Base-by-base conservation (phyloP, 129 eudicot species). In the Arctium lappa region DNA sequence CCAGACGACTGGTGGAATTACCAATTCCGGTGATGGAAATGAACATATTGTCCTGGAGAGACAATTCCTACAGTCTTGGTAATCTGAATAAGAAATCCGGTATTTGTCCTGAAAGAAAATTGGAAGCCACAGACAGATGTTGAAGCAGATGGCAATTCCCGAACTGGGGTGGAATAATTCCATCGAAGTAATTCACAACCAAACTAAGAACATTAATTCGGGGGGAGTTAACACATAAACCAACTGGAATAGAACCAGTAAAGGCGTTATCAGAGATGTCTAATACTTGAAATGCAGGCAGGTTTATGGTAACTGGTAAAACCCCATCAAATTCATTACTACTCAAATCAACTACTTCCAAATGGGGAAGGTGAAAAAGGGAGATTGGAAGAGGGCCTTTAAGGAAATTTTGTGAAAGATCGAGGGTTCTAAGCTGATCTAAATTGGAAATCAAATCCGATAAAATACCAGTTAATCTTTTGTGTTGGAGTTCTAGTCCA, bases 341-440 rank as follows among this genome's bases (percentile, higher is more conserved):
- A 85, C 90, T 87, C 77, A 92, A 79, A 79, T 89, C 91, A 13
- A 92, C 15, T 32, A 78, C 74, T 68, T 90, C 91, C 70, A 92
- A 78, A 60, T 81, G n/a, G 4, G 89, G 76, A 34, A 87, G 84
- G 71, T 74, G 85, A 27, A 90, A 84, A 34, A 89, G 81, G 36
- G 93, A 77, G 5, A 22, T 11, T 6, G 97, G 95, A 79, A 93
- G 34, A 2, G 87, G 62, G 36, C 90, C 93, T 80, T 27, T 4
- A 15, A 93, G 89, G 69, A 13, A 73, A 78, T 93, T 91, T 1
- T 74, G 73, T n/a, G 97, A 90, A 42, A 92, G 88, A 80, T 92
- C 86, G 2, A 92, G 90, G 73, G 86, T 87, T 81, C 48, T 78
- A 22, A 92, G 93, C 69, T 90, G 89, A 42, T 80, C 87, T 79